These are phyloP conservation scores for Vinca major DNA, from an alignment of 305 asterid genomes.

Conservation along the genomic window DNA sequence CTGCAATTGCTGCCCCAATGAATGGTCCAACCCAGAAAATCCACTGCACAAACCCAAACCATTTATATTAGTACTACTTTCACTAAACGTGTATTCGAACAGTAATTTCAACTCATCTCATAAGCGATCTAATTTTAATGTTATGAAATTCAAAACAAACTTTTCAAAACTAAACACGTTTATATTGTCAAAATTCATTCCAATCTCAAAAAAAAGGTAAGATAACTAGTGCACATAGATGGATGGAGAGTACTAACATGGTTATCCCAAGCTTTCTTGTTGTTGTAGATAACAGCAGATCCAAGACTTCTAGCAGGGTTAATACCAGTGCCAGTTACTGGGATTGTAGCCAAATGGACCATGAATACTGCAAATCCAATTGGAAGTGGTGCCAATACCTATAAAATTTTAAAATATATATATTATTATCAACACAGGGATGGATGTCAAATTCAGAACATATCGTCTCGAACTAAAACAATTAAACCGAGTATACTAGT, in stretches of 20 bases:
- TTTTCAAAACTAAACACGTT: too few relatives aligned
- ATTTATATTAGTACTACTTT: too few relatives aligned
- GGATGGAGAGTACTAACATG: constrained; percentile 32
- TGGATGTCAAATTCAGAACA: too few relatives aligned
- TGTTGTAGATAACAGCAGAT: constrained; percentile 60
- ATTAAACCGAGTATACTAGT: too few relatives aligned
- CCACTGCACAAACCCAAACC: constrained; percentile 38
- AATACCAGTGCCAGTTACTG: constrained; percentile 41
- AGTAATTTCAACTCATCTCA: too few relatives aligned
- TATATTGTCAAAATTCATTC: too few relatives aligned
- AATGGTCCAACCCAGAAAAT: constrained; percentile 83
- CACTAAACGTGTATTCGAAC: too few relatives aligned
- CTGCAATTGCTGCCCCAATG: constrained; percentile 70
- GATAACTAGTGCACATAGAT: not conserved
- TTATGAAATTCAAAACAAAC: too few relatives aligned
- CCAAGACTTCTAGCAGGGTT: constrained; percentile 83
- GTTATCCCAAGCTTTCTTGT: constrained; percentile 47
- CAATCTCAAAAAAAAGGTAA: not conserved
- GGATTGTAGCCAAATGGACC: constrained; percentile 43
- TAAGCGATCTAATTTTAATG: too few relatives aligned
- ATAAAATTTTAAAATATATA: not conserved
- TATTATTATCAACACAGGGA: too few relatives aligned
- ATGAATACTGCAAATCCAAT: constrained; percentile 38
- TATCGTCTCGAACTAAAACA: too few relatives aligned
- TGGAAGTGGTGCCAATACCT: constrained; percentile 43